Percentiles rank a stretch among this genome's conserved stretches.
phyloP scores from a whole-genome alignment of 106 monocot genomes.

The Ottelia alismoides region DNA sequence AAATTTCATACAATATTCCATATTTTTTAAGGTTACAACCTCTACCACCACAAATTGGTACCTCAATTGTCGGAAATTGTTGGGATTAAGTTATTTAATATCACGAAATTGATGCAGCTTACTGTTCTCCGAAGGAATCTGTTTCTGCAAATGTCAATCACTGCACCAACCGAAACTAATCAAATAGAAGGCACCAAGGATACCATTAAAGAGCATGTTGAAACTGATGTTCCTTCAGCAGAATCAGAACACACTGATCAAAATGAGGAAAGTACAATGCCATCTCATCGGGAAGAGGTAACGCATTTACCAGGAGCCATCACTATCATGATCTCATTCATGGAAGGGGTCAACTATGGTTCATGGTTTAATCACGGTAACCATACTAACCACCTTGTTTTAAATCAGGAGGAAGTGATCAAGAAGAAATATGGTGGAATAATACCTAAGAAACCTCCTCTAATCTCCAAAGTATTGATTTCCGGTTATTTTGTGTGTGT shows the following conservation, averaged over 20 bases:
- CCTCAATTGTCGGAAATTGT: no score
- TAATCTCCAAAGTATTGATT: constrained; percentile 31
- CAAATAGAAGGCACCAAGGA: no score
- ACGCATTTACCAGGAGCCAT: not conserved
- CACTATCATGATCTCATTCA: not conserved
- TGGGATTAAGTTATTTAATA: no score
- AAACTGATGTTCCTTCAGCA: constrained; percentile 2
- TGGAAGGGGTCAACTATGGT: no score
- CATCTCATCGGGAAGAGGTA: constrained; percentile 17
- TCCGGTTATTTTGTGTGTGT: no score
- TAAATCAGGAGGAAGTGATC: constrained; percentile 14
- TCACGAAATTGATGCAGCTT: no score
- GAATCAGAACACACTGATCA: constrained; percentile 7
- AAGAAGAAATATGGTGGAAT: constrained; percentile 29
- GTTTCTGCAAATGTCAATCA: constrained; percentile 3
- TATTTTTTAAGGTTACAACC: no score
- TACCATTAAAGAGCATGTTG: not conserved
- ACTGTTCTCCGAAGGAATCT: no score
- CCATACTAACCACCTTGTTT: not conserved
- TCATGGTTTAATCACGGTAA: not conserved
- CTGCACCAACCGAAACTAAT: not conserved
- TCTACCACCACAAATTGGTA: no score
- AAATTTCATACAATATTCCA: no score
- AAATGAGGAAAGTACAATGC: constrained; percentile 8
- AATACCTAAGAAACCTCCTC: constrained; percentile 17